Evolutionary conservation across 2,329 filamentous ascomycete genomes (phyloP).

Genomic region (Microcera coccophila): DNA sequence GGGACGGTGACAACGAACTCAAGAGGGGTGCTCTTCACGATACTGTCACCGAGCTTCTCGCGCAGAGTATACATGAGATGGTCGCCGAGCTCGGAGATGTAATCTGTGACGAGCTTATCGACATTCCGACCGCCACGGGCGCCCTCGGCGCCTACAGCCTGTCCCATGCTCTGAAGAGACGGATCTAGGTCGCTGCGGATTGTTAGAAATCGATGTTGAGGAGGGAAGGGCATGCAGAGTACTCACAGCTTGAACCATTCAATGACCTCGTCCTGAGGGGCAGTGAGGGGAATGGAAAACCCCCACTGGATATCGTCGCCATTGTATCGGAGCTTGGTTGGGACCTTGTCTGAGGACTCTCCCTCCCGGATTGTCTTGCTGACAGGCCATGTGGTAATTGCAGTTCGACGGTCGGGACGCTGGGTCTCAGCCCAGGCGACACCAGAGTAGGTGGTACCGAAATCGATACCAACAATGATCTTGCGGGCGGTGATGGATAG

Average conservation of each 20-base stretch:
- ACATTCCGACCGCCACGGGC: slow-evolving; percentile 32
- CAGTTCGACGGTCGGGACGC: slow-evolving; percentile 32
- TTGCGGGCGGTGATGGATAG: slow-evolving; percentile 35
- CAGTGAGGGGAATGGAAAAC: slow-evolving; percentile 39
- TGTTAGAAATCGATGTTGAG: slow-evolving; percentile 15
- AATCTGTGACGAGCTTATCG: slow-evolving; percentile 44
- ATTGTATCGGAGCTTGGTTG: slow-evolving; percentile 42
- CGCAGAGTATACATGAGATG: slow-evolving; percentile 43
- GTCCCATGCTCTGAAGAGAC: slow-evolving; percentile 32
- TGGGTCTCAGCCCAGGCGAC: slow-evolving; percentile 46
- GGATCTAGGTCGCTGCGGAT: slow-evolving; percentile 34
- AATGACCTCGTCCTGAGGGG: slow-evolving; percentile 36
- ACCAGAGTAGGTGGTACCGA: slow-evolving; percentile 52
- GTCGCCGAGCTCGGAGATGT: slow-evolving; percentile 41
- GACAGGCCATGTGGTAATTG: slow-evolving; percentile 42
- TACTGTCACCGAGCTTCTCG: slow-evolving; percentile 39
- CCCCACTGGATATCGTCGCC: slow-evolving; percentile 42
- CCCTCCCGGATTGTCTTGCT: slow-evolving; percentile 33
- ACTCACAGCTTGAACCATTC: slow-evolving; percentile 50
- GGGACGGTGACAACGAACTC: slow-evolving; percentile 54
- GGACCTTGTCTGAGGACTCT: slow-evolving; percentile 43
- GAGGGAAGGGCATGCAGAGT: background rate
- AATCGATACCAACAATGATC: slow-evolving; percentile 50
- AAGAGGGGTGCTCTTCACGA: slow-evolving; percentile 40
- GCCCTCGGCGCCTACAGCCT: slow-evolving; percentile 25